These are phyloP conservation scores for Cladosporium colombiae DNA, from an alignment of 2,329 filamentous ascomycete genomes.

Conservation along the genomic window DNA sequence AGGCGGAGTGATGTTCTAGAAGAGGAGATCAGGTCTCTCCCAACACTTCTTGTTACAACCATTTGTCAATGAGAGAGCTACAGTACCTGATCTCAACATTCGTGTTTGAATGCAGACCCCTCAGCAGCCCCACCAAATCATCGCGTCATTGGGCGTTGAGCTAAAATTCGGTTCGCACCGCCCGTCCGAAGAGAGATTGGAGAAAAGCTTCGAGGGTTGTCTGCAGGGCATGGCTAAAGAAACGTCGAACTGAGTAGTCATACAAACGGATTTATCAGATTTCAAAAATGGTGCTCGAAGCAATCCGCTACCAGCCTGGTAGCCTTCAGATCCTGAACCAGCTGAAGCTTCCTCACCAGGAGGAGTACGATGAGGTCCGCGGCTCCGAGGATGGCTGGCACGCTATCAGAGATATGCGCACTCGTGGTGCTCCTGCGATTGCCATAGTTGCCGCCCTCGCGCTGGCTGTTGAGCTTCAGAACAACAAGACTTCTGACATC, in stretches of 20 bases:
- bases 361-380: constrained; percentile 72
- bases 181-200: neutral
- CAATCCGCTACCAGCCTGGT: constrained; percentile 74
- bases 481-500: constrained; percentile 51
- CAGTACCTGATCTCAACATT: neutral
- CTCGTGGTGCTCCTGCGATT: constrained; percentile 83
- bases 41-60: neutral
- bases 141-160: constrained; percentile 12
- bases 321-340: constrained; percentile 78
- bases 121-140: constrained; percentile 11
- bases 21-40: neutral
- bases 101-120: neutral
- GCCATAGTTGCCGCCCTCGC: constrained; percentile 94
- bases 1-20: neutral
- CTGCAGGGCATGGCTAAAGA: constrained; percentile 14
- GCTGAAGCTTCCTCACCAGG: constrained; percentile 76
- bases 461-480: constrained; percentile 78
- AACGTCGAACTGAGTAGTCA: neutral
- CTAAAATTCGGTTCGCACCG: constrained; percentile 9
- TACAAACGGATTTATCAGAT: neutral
- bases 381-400: constrained; percentile 76
- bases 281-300: constrained; percentile 63
- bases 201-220: constrained; percentile 18
- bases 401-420: constrained; percentile 81
- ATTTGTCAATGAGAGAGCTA: neutral